phyloP scores from a whole-genome alignment of 768 basidiomycete genomes.

The Auriculariales sp. region DNA sequence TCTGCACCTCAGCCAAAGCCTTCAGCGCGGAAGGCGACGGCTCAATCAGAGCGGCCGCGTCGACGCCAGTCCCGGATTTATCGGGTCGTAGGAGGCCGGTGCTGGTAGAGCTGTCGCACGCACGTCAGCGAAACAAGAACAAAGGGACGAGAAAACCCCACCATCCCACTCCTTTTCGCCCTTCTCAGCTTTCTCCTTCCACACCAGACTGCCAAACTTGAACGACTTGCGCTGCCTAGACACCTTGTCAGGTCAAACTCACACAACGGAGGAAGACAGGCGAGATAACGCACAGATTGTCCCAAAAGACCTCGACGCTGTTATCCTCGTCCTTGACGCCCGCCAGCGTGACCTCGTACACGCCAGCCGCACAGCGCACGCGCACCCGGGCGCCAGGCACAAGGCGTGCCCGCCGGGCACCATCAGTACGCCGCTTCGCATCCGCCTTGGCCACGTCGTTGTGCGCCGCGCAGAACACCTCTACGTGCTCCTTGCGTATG shows the following conservation, averaged over 20 bases:
- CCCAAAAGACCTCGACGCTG: constrained; percentile 74
- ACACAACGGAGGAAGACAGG: background rate
- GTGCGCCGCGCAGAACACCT: constrained; percentile 73
- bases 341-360: constrained; percentile 73
- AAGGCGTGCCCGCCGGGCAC: constrained; percentile 57
- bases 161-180: no score
- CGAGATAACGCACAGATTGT: constrained; percentile 22
- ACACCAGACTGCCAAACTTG: constrained; percentile 70
- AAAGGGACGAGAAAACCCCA: no score
- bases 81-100: no score
- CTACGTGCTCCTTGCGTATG: constrained; percentile 60
- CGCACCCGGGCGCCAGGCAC: constrained; percentile 63
- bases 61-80: no score
- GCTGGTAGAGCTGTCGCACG: no score
- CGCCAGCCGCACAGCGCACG: constrained; percentile 69
- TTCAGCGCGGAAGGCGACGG: no score
- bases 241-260: background rate
- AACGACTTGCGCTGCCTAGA: constrained; percentile 54
- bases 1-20: no score
- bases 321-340: constrained; percentile 53
- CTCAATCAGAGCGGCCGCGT: no score
- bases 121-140: no score
- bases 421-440: constrained; percentile 61
- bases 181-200: background rate
- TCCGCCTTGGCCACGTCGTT: constrained; percentile 77